Percentiles rank a stretch among this genome's conserved stretches.
These are phyloP conservation scores for Apiotrichum porosum DNA, from an alignment of 1,284 basidiomycete genomes.

Conservation along the genomic window DNA sequence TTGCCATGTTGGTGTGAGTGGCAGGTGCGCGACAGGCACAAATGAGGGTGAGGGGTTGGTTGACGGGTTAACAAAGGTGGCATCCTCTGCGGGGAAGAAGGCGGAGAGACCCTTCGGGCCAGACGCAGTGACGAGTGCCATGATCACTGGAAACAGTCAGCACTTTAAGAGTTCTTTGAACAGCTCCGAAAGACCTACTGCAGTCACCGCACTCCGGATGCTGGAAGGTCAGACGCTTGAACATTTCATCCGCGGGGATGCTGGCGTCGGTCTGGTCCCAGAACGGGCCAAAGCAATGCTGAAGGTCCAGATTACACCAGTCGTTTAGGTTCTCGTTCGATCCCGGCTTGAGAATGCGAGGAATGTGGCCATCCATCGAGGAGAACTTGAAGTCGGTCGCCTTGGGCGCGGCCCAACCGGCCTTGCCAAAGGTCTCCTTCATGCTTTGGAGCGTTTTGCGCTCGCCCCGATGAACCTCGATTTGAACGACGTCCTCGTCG, in stretches of 20 bases:
- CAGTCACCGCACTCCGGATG: slow-evolving; percentile 54
- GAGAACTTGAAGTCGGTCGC: slow-evolving; percentile 38
- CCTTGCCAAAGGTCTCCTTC: slow-evolving; percentile 28
- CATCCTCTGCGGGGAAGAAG: slow-evolving; percentile 48
- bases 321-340: slow-evolving; percentile 10
- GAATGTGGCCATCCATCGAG: slow-evolving; percentile 43
- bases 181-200: slow-evolving; percentile 45
- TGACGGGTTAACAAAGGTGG: slow-evolving; percentile 19
- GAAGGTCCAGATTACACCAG: slow-evolving; percentile 35
- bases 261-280: slow-evolving; percentile 30
- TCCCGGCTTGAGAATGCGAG: slow-evolving; percentile 21
- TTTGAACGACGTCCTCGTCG: slow-evolving; percentile 30
- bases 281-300: slow-evolving; percentile 45
- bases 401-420: slow-evolving; percentile 37
- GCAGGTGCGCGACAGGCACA: slow-evolving; percentile 48
- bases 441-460: slow-evolving; percentile 28
- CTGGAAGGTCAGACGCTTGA: slow-evolving; percentile 53
- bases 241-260: slow-evolving; percentile 47
- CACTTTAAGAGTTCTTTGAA: no score
- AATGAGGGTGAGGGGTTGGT: slow-evolving; percentile 9
- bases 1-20: slow-evolving; percentile 50
- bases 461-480: slow-evolving; percentile 38
- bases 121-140: slow-evolving; percentile 51
- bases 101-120: slow-evolving; percentile 52
- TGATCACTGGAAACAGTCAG: slow-evolving; percentile 45